Conservation (phyloP, 2,329 filamentous ascomycete species). For the Trichoderma sp. region DNA sequence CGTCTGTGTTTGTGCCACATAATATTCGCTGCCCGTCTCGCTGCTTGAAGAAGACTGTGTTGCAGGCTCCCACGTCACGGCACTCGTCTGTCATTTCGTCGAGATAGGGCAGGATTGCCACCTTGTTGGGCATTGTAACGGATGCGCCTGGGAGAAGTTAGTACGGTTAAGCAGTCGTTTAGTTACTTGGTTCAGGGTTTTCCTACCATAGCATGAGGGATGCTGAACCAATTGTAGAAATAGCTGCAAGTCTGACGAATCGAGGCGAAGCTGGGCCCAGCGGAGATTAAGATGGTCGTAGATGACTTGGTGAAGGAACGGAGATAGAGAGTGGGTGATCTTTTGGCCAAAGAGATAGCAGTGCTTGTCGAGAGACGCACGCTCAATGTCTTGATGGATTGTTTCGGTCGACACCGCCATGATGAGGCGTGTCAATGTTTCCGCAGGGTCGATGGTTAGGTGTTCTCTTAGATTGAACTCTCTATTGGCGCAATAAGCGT, state of each 20-base stretch:
- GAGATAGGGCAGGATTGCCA: constrained; percentile 19
- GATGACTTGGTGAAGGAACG: constrained; percentile 24
- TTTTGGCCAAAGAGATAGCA: constrained; percentile 24
- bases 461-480: too few species aligned
- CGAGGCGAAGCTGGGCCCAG: constrained; percentile 19
- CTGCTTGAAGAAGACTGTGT: constrained; percentile 23
- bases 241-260: constrained; percentile 11
- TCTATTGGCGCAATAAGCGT: neutral
- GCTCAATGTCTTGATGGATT: neutral
- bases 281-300: constrained; percentile 20
- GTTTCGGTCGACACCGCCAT: neutral
- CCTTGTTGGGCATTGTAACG: constrained; percentile 24
- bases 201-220: constrained; percentile 20
- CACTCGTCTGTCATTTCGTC: constrained; percentile 24
- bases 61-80: constrained; percentile 23
- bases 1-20: constrained; percentile 24
- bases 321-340: constrained; percentile 20
- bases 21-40: constrained; percentile 2
- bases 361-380: constrained; percentile 17
- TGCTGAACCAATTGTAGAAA: constrained; percentile 18
- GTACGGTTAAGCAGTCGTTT: neutral
- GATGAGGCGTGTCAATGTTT: neutral
- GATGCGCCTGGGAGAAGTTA: constrained; percentile 1
- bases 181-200: too few species aligned
- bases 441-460: neutral